Base-by-base conservation (phyloP, 805 yeast genomes). In the Metschnikowia kofuensis region DNA sequence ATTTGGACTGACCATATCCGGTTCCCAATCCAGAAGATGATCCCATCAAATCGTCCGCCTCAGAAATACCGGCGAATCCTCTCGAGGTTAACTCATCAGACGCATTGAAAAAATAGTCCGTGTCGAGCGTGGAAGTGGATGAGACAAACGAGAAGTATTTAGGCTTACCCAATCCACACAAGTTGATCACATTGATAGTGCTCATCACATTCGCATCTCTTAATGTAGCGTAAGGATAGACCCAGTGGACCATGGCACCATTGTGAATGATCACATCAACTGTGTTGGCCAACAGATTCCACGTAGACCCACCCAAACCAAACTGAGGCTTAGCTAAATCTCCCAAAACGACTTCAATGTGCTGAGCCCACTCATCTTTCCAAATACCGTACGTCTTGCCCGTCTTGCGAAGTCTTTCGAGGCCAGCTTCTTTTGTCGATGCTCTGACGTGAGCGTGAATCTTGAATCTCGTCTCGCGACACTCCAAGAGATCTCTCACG, bases 211-310 rank as follows among this genome's bases (percentile, higher is more conserved):
- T 94, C 31, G 98, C 94, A 56, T 89, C 96, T 59, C 98, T 82
- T 61, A 94, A 75, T 56, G 87, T 88, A 42, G 85, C 72, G 69
- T 94, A 94, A 28, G 99, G 98, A 66, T 87, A 94, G 2, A 91
- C 97, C 99, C 99, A 94, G 67, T 94, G 99, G 36, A 94, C 99
- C 53, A 91, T 76, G 14, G 99, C 99, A 74, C 98, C 99, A 59
- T 94, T 94, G 68, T 94, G 99, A 53, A 94, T 80, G 45, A 94
- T 83, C 4, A 85, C 84, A 66, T 95, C 99, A 49, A 92, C 74
- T 1, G 73, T 69, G 13, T 78, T 67, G 9, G 82, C 70, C 50
- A 94, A 76, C 7, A 60, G 42, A 1, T 56, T 40, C 96, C 96
- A 94, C 31, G 72, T 70, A 3, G 59, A 65, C 34, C 76, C 75